Conservation (phyloP, 2,329 filamentous ascomycete species). For the Fusarium fujikuroi region DNA sequence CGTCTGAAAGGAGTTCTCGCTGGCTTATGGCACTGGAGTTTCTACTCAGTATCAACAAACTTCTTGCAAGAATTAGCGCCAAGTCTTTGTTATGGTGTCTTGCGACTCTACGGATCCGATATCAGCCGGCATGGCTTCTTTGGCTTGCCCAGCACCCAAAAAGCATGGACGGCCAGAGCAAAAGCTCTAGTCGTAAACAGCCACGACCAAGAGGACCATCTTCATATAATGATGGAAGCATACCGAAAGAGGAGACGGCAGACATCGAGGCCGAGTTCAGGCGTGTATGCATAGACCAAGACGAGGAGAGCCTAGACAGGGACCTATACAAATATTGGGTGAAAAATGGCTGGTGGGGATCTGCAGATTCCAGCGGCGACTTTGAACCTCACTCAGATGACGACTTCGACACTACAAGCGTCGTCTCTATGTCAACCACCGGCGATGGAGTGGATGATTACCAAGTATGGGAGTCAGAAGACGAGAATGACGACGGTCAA, state of each 20-base stretch:
- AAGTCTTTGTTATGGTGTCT: slow-evolving; percentile 64
- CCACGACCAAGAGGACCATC: slow-evolving; percentile 12
- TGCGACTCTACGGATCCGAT: slow-evolving; percentile 56
- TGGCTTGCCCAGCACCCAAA: slow-evolving; percentile 60
- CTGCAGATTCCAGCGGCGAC: slow-evolving; percentile 81
- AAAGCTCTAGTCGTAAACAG: slow-evolving; percentile 25
- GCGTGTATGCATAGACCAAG: slow-evolving; percentile 57
- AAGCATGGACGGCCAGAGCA: slow-evolving; percentile 36
- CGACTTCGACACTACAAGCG: slow-evolving; percentile 80
- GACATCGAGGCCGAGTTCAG: slow-evolving; percentile 87
- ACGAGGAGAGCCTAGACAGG: slow-evolving; percentile 76
- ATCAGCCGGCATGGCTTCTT: slow-evolving; percentile 63
- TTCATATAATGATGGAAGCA: slow-evolving; percentile 54
- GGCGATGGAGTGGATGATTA: slow-evolving; percentile 58
- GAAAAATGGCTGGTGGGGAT: slow-evolving; percentile 84
- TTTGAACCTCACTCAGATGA: slow-evolving; percentile 69
- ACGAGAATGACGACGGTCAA: slow-evolving; percentile 60
- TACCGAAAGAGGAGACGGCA: slow-evolving; percentile 71
- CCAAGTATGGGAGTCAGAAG: slow-evolving; percentile 59
- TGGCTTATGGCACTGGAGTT: slow-evolving; percentile 83
- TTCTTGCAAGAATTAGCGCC: slow-evolving; percentile 48
- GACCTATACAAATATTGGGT: slow-evolving; percentile 89
- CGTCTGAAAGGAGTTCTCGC: slow-evolving; percentile 79
- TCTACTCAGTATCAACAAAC: slow-evolving; percentile 73
- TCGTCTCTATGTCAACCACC: slow-evolving; percentile 69